These are phyloP conservation scores for Phyllosticta citribraziliensis DNA, from an alignment of 2,329 filamentous ascomycete genomes.

Conservation along the genomic window DNA sequence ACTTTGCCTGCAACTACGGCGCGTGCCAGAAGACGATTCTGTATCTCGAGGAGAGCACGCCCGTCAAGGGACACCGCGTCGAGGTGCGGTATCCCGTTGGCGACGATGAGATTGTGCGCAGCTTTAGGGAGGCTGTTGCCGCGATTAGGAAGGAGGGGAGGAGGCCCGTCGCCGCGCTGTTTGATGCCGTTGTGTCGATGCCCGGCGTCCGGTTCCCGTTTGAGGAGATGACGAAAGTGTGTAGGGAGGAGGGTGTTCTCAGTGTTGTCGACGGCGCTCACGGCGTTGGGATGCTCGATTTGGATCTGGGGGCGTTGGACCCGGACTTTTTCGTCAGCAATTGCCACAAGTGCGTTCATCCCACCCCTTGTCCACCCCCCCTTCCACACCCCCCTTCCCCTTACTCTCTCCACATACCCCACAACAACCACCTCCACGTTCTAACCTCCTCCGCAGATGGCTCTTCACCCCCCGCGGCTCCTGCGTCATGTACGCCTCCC, in stretches of 20 bases:
- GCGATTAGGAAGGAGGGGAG: slow-evolving; percentile 46
- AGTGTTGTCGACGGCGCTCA: slow-evolving; percentile 80
- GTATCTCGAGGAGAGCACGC: slow-evolving; percentile 60
- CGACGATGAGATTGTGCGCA: slow-evolving; percentile 54
- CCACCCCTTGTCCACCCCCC: background rate
- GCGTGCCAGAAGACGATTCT: slow-evolving; percentile 65
- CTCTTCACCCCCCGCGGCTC: slow-evolving; percentile 70
- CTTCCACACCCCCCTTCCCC: background rate
- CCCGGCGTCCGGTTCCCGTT: slow-evolving; percentile 77
- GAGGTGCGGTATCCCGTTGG: slow-evolving; percentile 57
- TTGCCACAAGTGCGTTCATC: slow-evolving; percentile 56
- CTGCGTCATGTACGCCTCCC: slow-evolving; percentile 70
- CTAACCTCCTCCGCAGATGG: slow-evolving; percentile 47
- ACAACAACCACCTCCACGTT: no score
- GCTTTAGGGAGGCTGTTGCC: slow-evolving; percentile 51
- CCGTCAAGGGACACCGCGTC: slow-evolving; percentile 44
- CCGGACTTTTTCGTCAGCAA: slow-evolving; percentile 85
- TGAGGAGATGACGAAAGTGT: slow-evolving; percentile 54
- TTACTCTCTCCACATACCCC: slow-evolving; percentile 9
- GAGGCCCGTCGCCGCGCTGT: slow-evolving; percentile 57
- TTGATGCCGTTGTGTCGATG: slow-evolving; percentile 70
- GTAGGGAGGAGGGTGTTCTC: slow-evolving; percentile 56
- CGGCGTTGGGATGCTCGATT: slow-evolving; percentile 64
- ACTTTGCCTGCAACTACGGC: slow-evolving; percentile 71
- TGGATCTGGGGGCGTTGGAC: slow-evolving; percentile 57